A percentile compares a stretch with the other conserved stretches of the same genome.
phyloP scores from a whole-genome alignment of 495 filamentous ascomycete genomes.

The Echria macrotheca region DNA sequence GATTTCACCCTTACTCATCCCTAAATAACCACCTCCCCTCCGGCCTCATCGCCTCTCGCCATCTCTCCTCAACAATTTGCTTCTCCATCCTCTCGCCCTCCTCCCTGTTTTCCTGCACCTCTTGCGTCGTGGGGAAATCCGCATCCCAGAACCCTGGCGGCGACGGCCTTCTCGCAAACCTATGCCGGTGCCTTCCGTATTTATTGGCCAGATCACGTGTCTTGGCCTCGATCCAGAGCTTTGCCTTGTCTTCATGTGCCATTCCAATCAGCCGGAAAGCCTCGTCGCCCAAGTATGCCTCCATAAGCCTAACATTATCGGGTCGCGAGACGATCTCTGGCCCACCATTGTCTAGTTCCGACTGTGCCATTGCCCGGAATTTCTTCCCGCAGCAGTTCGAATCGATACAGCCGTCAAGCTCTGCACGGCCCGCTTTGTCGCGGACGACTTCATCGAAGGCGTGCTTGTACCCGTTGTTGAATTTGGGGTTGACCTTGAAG shows the following conservation, averaged over 20 bases:
- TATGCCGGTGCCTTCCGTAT: constrained; percentile 70
- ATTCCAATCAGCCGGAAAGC: constrained; percentile 41
- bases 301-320: constrained; percentile 53
- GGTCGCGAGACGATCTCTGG: constrained; percentile 20
- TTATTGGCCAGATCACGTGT: constrained; percentile 61
- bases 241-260: constrained; percentile 44
- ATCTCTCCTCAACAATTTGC: constrained; percentile 64
- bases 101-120: constrained; percentile 55
- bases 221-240: constrained; percentile 62
- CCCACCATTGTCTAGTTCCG: constrained; percentile 30
- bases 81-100: constrained; percentile 55
- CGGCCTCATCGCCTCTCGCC: constrained; percentile 72
- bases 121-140: constrained; percentile 83
- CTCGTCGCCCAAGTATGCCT: constrained; percentile 63
- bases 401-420: constrained; percentile 71
- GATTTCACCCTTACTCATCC: constrained; percentile 67
- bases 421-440: constrained; percentile 64
- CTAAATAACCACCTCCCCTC: constrained; percentile 72
- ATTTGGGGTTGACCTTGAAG: constrained; percentile 78
- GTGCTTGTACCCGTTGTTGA: constrained; percentile 66
- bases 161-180: constrained; percentile 60
- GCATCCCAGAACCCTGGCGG: constrained; percentile 88
- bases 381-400: constrained; percentile 69
- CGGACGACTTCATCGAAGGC: constrained; percentile 75
- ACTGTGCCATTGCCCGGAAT: constrained; percentile 60